Evolutionary conservation across 2,329 filamentous ascomycete genomes (phyloP), one percentile per base, ranked within the genome.

Genomic region (Aspergillus versicolor): DNA sequence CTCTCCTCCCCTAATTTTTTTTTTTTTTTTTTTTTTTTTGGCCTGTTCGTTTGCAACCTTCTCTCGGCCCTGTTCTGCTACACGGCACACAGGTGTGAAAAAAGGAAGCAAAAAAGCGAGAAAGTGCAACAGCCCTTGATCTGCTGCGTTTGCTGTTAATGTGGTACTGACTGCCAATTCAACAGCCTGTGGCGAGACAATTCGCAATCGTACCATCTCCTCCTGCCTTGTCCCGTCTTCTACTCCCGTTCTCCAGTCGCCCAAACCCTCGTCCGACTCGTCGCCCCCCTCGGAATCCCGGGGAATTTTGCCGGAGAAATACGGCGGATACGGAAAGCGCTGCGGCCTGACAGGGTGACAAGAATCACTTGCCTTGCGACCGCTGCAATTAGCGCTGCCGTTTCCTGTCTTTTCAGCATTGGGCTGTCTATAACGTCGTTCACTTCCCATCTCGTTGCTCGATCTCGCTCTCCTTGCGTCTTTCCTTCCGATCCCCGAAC

Each of bases 221-320:
- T 47, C 55, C 46, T 51, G 30, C 47, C 49, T 45, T 30, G 46
- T 51, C 30, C 48, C 48, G 21, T 46, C 40, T 30, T 30, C 27
- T 30, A 30, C 27, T 38, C 52, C 55, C 42, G 11, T 52, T 54
- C 48, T 52, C 44, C 56, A 54, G 42, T 55, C 21, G 52, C 52
- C 55, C 37, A 44, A 49, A 51, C 56, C 56, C 44, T 58, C 52
- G 42, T 48, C 53, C 56, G 49, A 48, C 52, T 41, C 48, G 41
- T 58, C 45, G 57, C 43, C 11, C 22, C 50, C 59, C 22, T 53
- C 59, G 61, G 62, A 64, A 63, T 61, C 61, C 61, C 61, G 61
- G 62, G 62, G 61, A 57, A 63, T 63, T 58, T 52, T 54, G 59
- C 61, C 62, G 61, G 61, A 63, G 62, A 62, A 64, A 63, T 61